Percentiles rank a stretch among this genome's conserved stretches.
phyloP scores from a whole-genome alignment of 768 basidiomycete genomes.

The Podaxis sp. region DNA sequence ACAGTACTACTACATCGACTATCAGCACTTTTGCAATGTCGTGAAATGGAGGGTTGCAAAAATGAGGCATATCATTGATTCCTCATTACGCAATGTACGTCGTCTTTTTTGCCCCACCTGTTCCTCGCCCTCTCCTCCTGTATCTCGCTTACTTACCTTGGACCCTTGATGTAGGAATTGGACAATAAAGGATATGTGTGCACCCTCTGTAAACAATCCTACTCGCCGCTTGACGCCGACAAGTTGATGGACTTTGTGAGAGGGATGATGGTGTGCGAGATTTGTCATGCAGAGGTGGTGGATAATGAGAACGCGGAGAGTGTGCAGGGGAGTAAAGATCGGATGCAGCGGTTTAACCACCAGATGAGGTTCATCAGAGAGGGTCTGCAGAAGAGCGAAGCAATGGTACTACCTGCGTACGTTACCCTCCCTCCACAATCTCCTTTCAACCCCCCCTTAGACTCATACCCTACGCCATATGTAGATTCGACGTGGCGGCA shows the following conservation, averaged over 20 bases:
- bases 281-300: conserved; percentile 81
- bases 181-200: conserved; percentile 98
- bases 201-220: conserved; percentile 81
- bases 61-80: conserved; percentile 89
- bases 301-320: conserved; percentile 92
- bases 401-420: conserved; percentile 81
- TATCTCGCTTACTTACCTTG: not conserved
- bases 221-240: conserved; percentile 83
- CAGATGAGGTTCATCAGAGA: conserved; percentile 89
- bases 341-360: conserved; percentile 93
- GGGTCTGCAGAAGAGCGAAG: conserved; percentile 85
- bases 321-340: conserved; percentile 83
- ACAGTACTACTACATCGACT: conserved; percentile 97
- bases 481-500: conserved; percentile 76
- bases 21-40: conserved; percentile 93
- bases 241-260: conserved; percentile 72
- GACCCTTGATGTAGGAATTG: conserved; percentile 62
- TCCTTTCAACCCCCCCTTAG: not conserved
- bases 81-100: conserved; percentile 82
- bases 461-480: conserved; percentile 1
- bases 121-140: not conserved
- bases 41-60: conserved; percentile 96
- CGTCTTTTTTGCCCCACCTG: not conserved
- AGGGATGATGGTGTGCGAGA: conserved; percentile 79
- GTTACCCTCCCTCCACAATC: conserved; percentile 31